Percentiles rank a stretch among this genome's conserved stretches.
Evolutionary conservation across 352 stramenopile genomes (phyloP).

Genomic region (Globisporangium okanoganense): DNA sequence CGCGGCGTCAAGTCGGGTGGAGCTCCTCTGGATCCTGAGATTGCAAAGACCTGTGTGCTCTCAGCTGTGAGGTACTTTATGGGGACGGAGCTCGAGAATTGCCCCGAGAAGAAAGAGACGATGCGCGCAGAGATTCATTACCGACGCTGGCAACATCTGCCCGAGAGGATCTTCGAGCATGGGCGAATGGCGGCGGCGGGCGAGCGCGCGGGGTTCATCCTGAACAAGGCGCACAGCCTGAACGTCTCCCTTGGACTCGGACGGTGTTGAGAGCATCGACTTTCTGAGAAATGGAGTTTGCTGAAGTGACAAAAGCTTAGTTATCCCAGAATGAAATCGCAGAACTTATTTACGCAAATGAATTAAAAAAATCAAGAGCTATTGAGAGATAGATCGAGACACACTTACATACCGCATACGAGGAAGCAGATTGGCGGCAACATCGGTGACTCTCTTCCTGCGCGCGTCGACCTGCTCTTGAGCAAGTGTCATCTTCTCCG

Average conservation of each 20-base stretch:
- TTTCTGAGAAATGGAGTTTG: neutral
- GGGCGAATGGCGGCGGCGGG: slow-evolving; percentile 55
- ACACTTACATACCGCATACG: slow-evolving; percentile 3
- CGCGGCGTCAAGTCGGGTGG: neutral
- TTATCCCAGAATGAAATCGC: neutral
- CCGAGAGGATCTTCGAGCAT: slow-evolving; percentile 52
- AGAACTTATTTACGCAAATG: slow-evolving; percentile 13
- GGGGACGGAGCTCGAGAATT: slow-evolving; percentile 63
- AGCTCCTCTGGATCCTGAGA: slow-evolving; percentile 20
- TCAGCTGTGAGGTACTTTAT: slow-evolving; percentile 76
- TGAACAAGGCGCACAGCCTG: slow-evolving; percentile 64
- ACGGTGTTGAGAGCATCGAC: slow-evolving; percentile 16
- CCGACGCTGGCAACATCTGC: slow-evolving; percentile 66
- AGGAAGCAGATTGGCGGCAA: neutral
- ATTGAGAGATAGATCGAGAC: slow-evolving; percentile 4
- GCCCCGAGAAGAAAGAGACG: slow-evolving; percentile 44
- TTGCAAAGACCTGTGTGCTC: slow-evolving; percentile 38
- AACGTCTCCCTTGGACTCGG: slow-evolving; percentile 52
- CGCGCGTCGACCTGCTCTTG: neutral
- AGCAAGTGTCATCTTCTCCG: slow-evolving; percentile 3
- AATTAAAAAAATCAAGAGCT: slow-evolving; percentile 13
- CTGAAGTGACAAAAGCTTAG: neutral
- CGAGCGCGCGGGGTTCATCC: slow-evolving; percentile 75
- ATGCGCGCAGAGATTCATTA: slow-evolving; percentile 67
- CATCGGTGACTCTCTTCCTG: neutral